Evolutionary conservation across 106 monocot genomes (phyloP).

Genomic region (Acorus calamus): DNA sequence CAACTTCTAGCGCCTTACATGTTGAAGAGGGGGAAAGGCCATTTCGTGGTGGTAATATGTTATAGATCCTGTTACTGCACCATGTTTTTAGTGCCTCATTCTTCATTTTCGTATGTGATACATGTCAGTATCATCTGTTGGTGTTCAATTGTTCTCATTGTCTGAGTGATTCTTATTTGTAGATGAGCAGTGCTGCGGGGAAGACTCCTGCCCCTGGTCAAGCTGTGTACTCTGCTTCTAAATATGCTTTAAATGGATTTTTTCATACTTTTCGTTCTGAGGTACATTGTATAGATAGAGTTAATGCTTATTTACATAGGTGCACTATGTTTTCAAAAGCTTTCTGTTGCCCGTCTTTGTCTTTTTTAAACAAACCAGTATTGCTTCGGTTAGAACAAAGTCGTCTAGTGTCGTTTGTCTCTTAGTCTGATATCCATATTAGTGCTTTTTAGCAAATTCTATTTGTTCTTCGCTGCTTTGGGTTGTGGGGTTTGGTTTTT

Average conservation of each 20-base stretch:
- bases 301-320: neutral
- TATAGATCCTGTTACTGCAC: neutral
- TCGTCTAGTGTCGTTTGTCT: too few relatives aligned
- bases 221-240: constrained; percentile 85
- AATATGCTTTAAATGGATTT: constrained; percentile 92
- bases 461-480: too few relatives aligned
- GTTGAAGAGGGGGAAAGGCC: constrained; percentile 74
- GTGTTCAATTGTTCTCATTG: neutral
- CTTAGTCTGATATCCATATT: too few relatives aligned
- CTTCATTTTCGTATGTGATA: too few relatives aligned
- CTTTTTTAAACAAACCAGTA: neutral
- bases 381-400: too few relatives aligned
- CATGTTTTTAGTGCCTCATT: neutral
- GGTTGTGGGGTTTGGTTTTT: too few relatives aligned
- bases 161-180: constrained; percentile 1
- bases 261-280: constrained; percentile 90
- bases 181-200: constrained; percentile 94
- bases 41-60: constrained; percentile 81
- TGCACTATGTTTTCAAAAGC: neutral
- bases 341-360: neutral
- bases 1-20: constrained; percentile 80
- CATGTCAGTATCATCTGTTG: neutral
- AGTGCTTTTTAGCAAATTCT: too few relatives aligned
- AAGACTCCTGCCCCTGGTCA: constrained; percentile 91
- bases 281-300: constrained; percentile 30